Percentiles rank a stretch among this genome's conserved stretches.
Conservation (phyloP, 1,284 basidiomycete genomes). For the Ceratobasidium sp. region DNA sequence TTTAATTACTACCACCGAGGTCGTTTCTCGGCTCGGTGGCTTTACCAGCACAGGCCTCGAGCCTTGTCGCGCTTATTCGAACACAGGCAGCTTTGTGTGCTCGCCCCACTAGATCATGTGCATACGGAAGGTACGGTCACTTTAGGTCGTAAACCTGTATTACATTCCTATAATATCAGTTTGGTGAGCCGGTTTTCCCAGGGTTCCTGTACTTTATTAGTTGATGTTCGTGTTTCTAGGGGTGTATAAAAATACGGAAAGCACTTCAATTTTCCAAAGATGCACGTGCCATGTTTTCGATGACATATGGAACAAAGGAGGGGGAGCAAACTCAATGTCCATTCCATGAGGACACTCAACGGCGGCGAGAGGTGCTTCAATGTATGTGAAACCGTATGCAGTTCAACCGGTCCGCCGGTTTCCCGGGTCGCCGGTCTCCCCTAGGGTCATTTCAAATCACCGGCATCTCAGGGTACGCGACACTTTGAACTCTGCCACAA, state of each 20-base stretch:
- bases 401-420: too few relatives aligned
- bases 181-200: background rate
- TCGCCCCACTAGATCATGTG: background rate
- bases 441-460: too few relatives aligned
- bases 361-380: too few relatives aligned
- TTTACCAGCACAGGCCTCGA: background rate
- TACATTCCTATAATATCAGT: background rate
- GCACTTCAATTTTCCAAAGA: background rate
- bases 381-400: too few relatives aligned
- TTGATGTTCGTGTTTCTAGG: background rate
- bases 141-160: background rate
- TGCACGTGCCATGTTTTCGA: slow-evolving; percentile 4
- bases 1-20: background rate
- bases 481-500: too few relatives aligned
- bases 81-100: background rate
- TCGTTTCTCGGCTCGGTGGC: background rate
- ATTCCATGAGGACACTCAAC: too few relatives aligned
- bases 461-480: too few relatives aligned
- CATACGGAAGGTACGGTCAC: background rate
- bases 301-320: background rate
- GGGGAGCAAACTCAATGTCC: background rate
- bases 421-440: too few relatives aligned
- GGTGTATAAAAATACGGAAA: background rate
- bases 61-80: background rate
- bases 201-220: background rate